These are phyloP conservation scores for Corymbia maculata DNA, from an alignment of 345 rosid genomes.

Conservation along the genomic window DNA sequence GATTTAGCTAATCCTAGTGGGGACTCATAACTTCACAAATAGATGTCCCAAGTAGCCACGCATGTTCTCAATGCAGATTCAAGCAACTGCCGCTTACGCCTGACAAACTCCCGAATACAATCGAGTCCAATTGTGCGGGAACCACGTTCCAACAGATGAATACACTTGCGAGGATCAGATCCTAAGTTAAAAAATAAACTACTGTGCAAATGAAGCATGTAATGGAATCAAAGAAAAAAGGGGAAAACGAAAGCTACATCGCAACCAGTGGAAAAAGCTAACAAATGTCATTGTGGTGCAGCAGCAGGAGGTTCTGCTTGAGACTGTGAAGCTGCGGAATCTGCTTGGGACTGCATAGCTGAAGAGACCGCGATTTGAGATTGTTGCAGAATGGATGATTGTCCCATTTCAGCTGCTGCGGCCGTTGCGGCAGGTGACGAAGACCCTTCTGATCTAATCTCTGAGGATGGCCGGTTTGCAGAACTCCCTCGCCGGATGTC, in stretches of 20 bases:
- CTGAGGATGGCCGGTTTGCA: conserved; percentile 17
- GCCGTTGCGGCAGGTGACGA: conserved; percentile 10
- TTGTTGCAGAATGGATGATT: conserved; percentile 15
- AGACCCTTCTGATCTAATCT: conserved; percentile 28
- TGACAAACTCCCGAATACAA: neutral
- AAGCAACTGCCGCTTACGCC: neutral
- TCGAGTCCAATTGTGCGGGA: neutral
- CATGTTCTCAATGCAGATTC: neutral
- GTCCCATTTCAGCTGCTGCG: conserved; percentile 17
- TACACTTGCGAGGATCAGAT: neutral
- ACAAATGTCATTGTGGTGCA: neutral
- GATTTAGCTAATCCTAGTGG: neutral
- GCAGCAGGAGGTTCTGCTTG: neutral
- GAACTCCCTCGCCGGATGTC: conserved; percentile 23
- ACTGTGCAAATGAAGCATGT: neutral
- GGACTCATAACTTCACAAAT: neutral
- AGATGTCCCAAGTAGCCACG: neutral
- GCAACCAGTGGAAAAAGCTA: neutral
- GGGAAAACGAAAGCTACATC: neutral
- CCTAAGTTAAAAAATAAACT: neutral
- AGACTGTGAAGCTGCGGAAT: neutral
- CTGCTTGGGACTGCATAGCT: neutral
- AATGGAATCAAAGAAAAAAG: neutral
- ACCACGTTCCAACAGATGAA: neutral
- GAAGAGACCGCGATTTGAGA: neutral